These are phyloP conservation scores for Coprinellus micaceus DNA, from an alignment of 768 basidiomycete genomes.

Conservation along the genomic window DNA sequence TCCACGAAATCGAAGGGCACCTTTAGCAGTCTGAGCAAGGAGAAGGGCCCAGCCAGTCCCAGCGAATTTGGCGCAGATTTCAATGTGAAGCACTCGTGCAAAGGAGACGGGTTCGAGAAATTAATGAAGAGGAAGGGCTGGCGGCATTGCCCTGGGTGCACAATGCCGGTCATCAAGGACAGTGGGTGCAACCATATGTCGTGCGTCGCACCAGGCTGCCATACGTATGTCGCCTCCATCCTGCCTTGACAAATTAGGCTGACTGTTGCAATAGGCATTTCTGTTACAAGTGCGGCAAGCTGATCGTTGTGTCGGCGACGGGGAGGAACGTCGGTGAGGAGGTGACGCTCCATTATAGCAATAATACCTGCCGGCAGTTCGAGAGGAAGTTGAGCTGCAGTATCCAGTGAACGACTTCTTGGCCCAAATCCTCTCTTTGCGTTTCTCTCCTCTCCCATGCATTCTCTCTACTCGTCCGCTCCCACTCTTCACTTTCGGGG, in stretches of 20 bases:
- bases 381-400: constrained; percentile 10
- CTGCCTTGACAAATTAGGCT: too few species aligned
- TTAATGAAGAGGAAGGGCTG: constrained; percentile 13
- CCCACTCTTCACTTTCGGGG: neutral
- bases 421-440: neutral
- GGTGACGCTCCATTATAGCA: constrained; percentile 8
- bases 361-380: constrained; percentile 5
- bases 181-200: constrained; percentile 12
- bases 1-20: too few species aligned
- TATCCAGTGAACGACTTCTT: constrained; percentile 8
- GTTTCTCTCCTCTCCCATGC: neutral
- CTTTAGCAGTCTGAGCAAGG: too few species aligned
- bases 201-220: constrained; percentile 8
- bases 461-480: neutral
- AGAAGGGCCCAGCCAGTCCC: too few species aligned
- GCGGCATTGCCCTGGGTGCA: constrained; percentile 11
- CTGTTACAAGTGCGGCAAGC: constrained; percentile 12
- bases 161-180: constrained; percentile 11
- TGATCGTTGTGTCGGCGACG: constrained; percentile 7
- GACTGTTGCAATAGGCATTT: constrained; percentile 4
- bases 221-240: constrained; percentile 2
- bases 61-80: too few species aligned
- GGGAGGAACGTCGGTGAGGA: constrained; percentile 11
- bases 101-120: constrained; percentile 10
- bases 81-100: constrained; percentile 10